Percentiles rank a stretch among this genome's conserved stretches.
phyloP scores from a whole-genome alignment of 139 green algal species.

The Eudorina sp. region DNA sequence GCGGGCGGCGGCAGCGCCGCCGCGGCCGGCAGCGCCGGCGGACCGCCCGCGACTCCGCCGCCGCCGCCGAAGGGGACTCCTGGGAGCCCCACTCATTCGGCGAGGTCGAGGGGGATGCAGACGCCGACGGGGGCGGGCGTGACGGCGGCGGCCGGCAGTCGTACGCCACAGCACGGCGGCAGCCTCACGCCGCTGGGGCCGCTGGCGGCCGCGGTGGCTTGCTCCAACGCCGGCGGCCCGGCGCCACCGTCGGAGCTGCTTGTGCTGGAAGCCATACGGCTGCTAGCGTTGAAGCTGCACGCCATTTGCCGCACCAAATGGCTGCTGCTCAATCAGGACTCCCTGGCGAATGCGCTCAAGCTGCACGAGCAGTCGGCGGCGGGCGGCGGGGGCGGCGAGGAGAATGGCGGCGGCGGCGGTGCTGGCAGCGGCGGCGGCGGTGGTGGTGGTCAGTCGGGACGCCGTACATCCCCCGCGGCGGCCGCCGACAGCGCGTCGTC shows the following conservation, averaged over 20 bases:
- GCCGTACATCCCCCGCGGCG: not conserved
- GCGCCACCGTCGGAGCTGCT: constrained; percentile 7
- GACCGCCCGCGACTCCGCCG: not conserved
- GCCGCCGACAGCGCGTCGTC: constrained; percentile 34
- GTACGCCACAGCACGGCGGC: constrained; percentile 12
- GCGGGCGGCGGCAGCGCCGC: not conserved
- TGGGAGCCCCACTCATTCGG: not conserved
- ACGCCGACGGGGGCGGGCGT: not conserved
- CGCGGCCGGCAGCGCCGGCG: not conserved
- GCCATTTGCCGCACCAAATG: constrained; percentile 40
- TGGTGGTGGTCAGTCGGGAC: too few species aligned
- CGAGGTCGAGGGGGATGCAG: not conserved
- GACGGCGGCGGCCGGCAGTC: not conserved
- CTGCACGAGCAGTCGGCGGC: constrained; percentile 4
- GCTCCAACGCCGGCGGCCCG: not conserved
- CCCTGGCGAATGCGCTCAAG: constrained; percentile 9
- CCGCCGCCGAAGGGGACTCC: not conserved
- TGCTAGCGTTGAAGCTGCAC: constrained; percentile 33
- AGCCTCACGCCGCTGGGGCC: not conserved
- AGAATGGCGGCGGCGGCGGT: not conserved
- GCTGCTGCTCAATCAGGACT: constrained; percentile 45
- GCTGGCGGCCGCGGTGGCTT: constrained; percentile 9
- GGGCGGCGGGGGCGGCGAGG: not conserved
- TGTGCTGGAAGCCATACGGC: constrained; percentile 36
- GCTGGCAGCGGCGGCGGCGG: not conserved